Conservation (phyloP, 768 basidiomycete genomes). For the Suillus spraguei region DNA sequence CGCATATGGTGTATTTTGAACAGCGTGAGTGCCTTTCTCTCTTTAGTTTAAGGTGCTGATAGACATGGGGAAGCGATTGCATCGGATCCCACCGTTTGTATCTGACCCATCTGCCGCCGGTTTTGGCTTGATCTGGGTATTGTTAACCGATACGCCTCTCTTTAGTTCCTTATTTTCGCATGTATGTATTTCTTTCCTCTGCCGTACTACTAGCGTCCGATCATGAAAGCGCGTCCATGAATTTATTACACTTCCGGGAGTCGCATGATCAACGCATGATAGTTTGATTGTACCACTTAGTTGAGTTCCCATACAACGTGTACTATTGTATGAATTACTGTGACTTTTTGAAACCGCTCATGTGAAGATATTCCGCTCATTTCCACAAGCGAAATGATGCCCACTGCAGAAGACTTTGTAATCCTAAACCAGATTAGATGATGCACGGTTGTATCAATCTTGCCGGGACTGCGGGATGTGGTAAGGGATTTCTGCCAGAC, state of each 20-base stretch:
- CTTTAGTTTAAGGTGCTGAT: constrained; percentile 13
- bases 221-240: background rate
- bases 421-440: background rate
- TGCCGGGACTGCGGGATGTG: background rate
- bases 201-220: background rate
- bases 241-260: background rate
- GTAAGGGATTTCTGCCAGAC: background rate
- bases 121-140: background rate
- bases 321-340: background rate
- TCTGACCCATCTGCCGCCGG: constrained; percentile 14
- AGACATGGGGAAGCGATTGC: constrained; percentile 28
- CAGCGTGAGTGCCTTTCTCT: constrained; percentile 37
- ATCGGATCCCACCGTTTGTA: constrained; percentile 34
- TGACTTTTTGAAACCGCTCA: background rate
- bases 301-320: background rate
- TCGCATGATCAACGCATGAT: background rate
- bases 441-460: background rate
- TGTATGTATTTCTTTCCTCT: background rate
- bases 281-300: background rate
- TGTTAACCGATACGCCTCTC: background rate
- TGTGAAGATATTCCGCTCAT: background rate
- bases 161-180: background rate
- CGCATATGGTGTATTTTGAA: constrained; percentile 49
- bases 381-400: background rate
- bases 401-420: background rate